Evolutionary conservation across 257 asterid genomes (phyloP), one percentile per base, ranked within the genome.

Genomic region (Thymus quinquecostatus): DNA sequence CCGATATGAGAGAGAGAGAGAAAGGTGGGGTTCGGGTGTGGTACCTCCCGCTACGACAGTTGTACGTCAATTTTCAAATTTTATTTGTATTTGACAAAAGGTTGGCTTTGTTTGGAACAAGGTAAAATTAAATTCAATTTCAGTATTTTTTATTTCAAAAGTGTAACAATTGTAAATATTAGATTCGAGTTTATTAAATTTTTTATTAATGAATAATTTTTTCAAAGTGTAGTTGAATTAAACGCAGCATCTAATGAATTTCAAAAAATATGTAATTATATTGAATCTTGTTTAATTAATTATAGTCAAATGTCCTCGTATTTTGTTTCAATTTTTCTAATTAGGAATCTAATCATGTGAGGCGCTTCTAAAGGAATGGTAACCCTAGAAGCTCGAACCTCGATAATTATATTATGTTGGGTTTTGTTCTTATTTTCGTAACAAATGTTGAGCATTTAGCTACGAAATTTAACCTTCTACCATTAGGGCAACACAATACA

Each of bases 11-110:
- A 13, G n/a, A 2, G 38, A 11, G 53, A 21, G 47, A 33, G 38
- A 55, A 51, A 63, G 6, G 43, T 55, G 71, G 71, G 80, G 61
- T 63, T 55, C 55, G 40, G 84, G 68, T 29, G 76, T 77, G 3
- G 80, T 74, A 81, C 80, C 13, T 38, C 2, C 1, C 58, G 78
- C 80, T 3, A 2, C 3, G 0, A 9, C 2, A 27, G 59, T 70
- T 70, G 85, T 77, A 77, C 78, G 0, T 3, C 64, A 6, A 49
- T 40, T 59, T 65, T 14, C 66, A 75, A 67, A 48, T 36, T 59
- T 9, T 8, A 28, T 4, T 32, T 59, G 40, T 3, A 30, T n/a
- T 59, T 38, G 64, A 68, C 64, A 53, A 27, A 48, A 50, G 9
- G 29, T 29, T 41, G 68, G 14, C 34, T 41, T 62, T 21, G 13